Conservation (phyloP, 306 rosid species). For the Carpinus viminea region DNA sequence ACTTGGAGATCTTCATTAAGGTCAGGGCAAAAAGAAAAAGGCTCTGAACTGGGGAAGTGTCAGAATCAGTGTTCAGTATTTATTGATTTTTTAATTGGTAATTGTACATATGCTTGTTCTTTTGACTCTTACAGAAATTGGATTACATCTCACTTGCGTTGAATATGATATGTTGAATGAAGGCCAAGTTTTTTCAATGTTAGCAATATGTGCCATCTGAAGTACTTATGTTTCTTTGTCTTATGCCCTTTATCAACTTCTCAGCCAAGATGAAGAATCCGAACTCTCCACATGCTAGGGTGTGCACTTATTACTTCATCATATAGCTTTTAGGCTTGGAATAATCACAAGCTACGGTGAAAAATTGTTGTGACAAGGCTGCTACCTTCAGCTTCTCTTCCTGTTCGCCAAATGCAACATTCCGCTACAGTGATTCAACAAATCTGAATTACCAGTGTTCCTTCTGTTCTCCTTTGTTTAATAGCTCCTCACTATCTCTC, state of each 20-base stretch:
- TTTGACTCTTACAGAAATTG: not conserved
- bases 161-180: not conserved
- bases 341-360: not conserved
- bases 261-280: too few species aligned
- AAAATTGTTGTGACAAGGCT: not conserved
- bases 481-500: too few species aligned
- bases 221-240: not conserved
- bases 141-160: not conserved
- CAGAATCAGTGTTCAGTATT: not conserved
- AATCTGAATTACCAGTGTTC: too few species aligned
- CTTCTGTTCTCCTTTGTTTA: too few species aligned
- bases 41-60: not conserved
- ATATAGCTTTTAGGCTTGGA: not conserved
- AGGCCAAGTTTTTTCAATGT: not conserved
- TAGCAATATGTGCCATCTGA: not conserved
- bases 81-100: not conserved
- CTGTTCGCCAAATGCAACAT: too few species aligned
- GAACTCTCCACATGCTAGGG: too few species aligned
- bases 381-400: too few species aligned
- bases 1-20: conserved; percentile 3
- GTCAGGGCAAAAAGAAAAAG: not conserved
- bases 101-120: not conserved
- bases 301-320: too few species aligned
- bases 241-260: not conserved
- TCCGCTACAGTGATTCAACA: too few species aligned